Evolutionary conservation across 805 yeast genomes (phyloP).

Genomic region (Candida jianshihensis): DNA sequence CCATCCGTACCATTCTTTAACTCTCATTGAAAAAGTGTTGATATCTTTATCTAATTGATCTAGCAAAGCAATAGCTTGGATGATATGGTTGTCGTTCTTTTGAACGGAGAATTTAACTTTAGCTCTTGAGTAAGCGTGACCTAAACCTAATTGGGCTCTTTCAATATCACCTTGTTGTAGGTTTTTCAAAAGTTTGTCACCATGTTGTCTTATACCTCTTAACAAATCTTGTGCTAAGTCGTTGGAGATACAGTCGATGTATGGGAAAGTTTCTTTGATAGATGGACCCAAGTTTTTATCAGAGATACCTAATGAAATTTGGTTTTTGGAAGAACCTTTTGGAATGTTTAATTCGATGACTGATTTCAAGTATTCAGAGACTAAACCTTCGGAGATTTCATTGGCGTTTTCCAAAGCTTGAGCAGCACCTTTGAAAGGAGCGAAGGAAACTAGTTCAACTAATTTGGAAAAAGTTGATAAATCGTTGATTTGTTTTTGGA

Average conservation of each 20-base stretch:
- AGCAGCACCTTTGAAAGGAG: conserved; percentile 99
- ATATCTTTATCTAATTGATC: conserved; percentile 96
- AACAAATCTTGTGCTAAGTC: conserved; percentile 92
- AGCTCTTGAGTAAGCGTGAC: conserved; percentile 98
- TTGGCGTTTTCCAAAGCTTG: conserved; percentile 98
- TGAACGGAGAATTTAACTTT: conserved; percentile 98
- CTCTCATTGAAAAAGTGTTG: conserved; percentile 97
- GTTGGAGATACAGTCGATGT: conserved; percentile 81
- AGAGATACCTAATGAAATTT: conserved; percentile 77
- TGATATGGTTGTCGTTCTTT: conserved; percentile 97
- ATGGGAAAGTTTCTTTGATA: conserved; percentile 84
- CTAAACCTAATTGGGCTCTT: conserved; percentile 97
- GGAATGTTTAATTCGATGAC: conserved; percentile 89
- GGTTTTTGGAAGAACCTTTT: conserved; percentile 52
- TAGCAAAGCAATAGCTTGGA: conserved; percentile 94
- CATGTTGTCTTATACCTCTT: conserved; percentile 91
- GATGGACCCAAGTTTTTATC: conserved; percentile 96
- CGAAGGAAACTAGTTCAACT: conserved; percentile 89
- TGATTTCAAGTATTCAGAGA: conserved; percentile 85
- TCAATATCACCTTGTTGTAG: conserved; percentile 93
- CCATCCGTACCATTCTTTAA: conserved; percentile 99
- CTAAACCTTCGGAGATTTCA: conserved; percentile 95
- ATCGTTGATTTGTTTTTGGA: conserved; percentile 84
- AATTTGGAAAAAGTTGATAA: conserved; percentile 83
- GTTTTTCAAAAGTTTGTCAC: conserved; percentile 82